Base-by-base conservation (phyloP, 768 basidiomycete genomes). In the Pleurotus tuoliensis region DNA sequence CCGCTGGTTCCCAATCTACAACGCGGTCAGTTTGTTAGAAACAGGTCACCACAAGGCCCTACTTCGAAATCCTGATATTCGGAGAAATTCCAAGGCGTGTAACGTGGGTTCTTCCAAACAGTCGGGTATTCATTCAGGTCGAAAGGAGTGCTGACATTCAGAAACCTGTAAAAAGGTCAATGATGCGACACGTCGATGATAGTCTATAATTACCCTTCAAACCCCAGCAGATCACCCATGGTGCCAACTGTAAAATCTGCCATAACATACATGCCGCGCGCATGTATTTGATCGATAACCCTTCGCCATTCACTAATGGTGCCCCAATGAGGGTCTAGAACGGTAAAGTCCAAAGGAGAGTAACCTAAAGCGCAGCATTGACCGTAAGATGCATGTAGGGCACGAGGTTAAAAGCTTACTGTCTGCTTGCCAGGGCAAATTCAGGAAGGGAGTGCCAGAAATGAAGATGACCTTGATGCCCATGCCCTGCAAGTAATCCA, bases 341-440 rank as follows among this genome's bases (percentile, higher is more conserved):
- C 84, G 48, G 84, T 86, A 63, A 96, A 93, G 68, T 97, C 94
- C 58, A 97, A 79, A 3, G 94, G 91, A 22, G 94, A 97, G 69
- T 96, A 97, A 71, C 93, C 93, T 92, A 56, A 18, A 63, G 34
- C 57, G 30, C 15, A 34, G 24, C 12, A 59, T 47, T 50, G 58
- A 30, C 30, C 45, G 27, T 47, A 40, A 47, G 8, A 34, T 34
- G 30, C 30, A 38, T 53, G 51, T 12, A 40, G 47, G 25, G 56
- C 56, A 61, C 5, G 24, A 52, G 25, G 39, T 40, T 44, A 40
- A 25, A 9, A 30, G 82, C 92, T 67, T 54, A 94, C 94, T 93
- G 81, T 96, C 94, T 3, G 92, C 89, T 67, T 94, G 88, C 94
- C 94, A 96, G n/a, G 92, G 72, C 94, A 94, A 94, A 79, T 96